Percentiles rank a stretch among this genome's conserved stretches.
phyloP scores from a whole-genome alignment of 1,284 basidiomycete species.

The Malassezia obtusa region DNA sequence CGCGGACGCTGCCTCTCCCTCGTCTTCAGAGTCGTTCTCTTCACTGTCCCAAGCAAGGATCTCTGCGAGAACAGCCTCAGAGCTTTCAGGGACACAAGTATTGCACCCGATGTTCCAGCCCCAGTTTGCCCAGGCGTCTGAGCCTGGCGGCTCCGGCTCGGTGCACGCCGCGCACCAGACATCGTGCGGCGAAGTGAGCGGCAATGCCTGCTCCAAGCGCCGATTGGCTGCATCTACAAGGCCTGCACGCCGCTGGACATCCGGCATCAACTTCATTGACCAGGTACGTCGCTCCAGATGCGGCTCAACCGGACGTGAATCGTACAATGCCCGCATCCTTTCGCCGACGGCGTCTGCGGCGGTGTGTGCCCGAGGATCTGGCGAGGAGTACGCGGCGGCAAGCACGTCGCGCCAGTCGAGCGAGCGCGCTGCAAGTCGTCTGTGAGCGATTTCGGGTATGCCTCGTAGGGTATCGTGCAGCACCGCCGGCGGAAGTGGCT shows the following conservation, averaged over 20 bases:
- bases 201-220: background rate
- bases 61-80: background rate
- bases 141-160: background rate
- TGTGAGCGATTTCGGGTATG: background rate
- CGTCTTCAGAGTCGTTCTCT: background rate
- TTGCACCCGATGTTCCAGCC: background rate
- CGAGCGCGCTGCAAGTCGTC: background rate
- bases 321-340: background rate
- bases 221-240: background rate
- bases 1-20: no score
- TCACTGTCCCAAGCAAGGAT: background rate
- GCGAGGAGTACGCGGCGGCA: background rate
- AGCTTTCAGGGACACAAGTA: background rate
- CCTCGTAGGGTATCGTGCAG: background rate
- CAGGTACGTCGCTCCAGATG: constrained; percentile 8
- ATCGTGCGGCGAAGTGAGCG: background rate
- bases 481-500: background rate
- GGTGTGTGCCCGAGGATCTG: background rate
- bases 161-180: background rate
- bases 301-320: background rate
- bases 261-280: background rate
- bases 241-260: background rate
- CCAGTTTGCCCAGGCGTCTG: background rate
- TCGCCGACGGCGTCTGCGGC: constrained; percentile 1
- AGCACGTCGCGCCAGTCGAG: constrained; percentile 12